phyloP scores from a whole-genome alignment of 768 basidiomycete genomes.

The Tylopilus rubrobrunneus region DNA sequence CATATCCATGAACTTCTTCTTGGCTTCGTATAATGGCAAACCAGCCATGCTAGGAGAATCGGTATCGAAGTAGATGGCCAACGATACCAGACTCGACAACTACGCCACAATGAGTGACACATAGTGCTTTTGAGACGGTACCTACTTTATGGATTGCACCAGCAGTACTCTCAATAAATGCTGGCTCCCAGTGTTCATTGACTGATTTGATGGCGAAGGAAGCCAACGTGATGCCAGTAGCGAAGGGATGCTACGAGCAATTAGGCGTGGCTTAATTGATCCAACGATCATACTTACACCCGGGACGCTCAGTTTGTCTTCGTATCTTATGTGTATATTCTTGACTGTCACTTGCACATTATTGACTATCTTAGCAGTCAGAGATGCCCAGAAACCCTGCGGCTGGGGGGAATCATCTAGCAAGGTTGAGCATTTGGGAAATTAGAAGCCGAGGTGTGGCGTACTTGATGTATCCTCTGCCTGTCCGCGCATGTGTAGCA shows the following conservation, averaged over 20 bases:
- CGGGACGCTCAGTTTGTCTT: constrained; percentile 91
- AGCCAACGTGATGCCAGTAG: constrained; percentile 83
- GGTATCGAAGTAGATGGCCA: constrained; percentile 94
- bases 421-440: constrained; percentile 6
- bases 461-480: constrained; percentile 48
- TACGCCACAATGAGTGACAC: constrained; percentile 28
- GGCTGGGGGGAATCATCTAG: constrained; percentile 60
- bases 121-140: neutral
- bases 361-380: constrained; percentile 88
- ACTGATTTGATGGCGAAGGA: constrained; percentile 89
- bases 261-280: neutral
- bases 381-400: constrained; percentile 79
- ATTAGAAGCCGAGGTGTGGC: constrained; percentile 4
- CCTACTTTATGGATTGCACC: constrained; percentile 86
- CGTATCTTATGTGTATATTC: constrained; percentile 95
- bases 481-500: constrained; percentile 63
- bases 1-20: constrained; percentile 71
- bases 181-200: constrained; percentile 79
- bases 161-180: constrained; percentile 87
- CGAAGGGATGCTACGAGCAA: constrained; percentile 78
- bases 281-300: constrained; percentile 53
- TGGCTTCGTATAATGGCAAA: constrained; percentile 57
- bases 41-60: constrained; percentile 80
- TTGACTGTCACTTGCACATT: constrained; percentile 94
- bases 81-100: constrained; percentile 81